A percentile compares a stretch with the other conserved stretches of the same genome.
These are phyloP conservation scores for Penicillium subrubescens DNA, from an alignment of 495 filamentous ascomycete species.

Conservation along the genomic window DNA sequence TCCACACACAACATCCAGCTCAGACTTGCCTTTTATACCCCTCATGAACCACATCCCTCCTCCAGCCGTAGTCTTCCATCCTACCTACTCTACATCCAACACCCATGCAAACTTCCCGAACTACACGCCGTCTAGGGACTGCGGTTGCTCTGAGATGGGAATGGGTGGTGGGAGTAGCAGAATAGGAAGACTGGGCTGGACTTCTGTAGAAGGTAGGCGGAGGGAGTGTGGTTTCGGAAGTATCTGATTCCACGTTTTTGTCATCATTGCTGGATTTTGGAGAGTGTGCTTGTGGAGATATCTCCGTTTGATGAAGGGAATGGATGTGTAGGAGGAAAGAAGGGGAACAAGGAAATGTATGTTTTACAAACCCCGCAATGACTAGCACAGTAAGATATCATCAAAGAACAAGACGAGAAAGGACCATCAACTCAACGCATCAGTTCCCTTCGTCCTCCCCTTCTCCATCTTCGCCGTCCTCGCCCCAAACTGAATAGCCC, in stretches of 20 bases:
- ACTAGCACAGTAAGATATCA: background rate
- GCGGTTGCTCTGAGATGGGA: constrained; percentile 31
- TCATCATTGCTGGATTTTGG: constrained; percentile 46
- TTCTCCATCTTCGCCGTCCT: constrained; percentile 84
- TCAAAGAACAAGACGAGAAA: constrained; percentile 6
- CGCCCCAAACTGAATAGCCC: constrained; percentile 88
- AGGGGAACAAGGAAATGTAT: background rate
- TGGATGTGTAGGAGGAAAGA: background rate
- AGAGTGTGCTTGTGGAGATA: background rate
- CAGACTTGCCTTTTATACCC: constrained; percentile 58
- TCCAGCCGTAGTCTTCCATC: constrained; percentile 5
- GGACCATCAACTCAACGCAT: constrained; percentile 40
- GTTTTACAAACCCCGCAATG: background rate
- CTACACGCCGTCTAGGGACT: constrained; percentile 27
- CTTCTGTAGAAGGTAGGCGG: constrained; percentile 5
- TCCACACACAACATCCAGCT: constrained; percentile 30
- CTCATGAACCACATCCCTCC: constrained; percentile 31
- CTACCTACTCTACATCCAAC: background rate
- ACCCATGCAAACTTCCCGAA: constrained; percentile 3
- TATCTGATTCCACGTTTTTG: constrained; percentile 52
- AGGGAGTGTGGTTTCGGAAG: constrained; percentile 45
- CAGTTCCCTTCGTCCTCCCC: constrained; percentile 72
- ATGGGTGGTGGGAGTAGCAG: background rate
- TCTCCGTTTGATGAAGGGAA: background rate
- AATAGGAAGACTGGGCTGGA: background rate